Evolutionary conservation across 202 grass and related monocot species (phyloP).

Genomic region (Brachypodium distachyon): DNA sequence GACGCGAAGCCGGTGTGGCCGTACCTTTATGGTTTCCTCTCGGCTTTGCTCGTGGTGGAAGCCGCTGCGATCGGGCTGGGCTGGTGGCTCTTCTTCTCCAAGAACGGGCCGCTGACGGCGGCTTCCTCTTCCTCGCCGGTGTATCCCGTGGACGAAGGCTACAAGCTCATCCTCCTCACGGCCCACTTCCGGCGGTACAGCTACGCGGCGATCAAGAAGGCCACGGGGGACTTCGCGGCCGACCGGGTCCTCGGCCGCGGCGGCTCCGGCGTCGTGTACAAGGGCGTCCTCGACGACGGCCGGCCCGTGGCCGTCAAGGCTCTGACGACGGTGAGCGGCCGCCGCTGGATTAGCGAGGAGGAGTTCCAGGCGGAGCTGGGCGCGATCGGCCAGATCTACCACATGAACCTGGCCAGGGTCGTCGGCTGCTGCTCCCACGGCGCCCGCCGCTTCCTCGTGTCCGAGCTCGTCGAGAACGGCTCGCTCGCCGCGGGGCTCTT

Average conservation of each 20-base stretch:
- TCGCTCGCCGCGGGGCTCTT: constrained; percentile 41
- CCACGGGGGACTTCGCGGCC: constrained; percentile 32
- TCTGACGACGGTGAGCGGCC: constrained; percentile 24
- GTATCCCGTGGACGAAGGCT: constrained; percentile 42
- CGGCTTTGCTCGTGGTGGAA: constrained; percentile 44
- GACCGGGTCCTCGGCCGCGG: constrained; percentile 36
- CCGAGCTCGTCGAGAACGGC: constrained; percentile 36
- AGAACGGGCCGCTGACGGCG: constrained; percentile 9
- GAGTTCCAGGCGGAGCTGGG: constrained; percentile 53
- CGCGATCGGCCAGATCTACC: constrained; percentile 45
- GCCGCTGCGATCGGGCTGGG: constrained; percentile 26
- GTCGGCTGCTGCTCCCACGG: constrained; percentile 40
- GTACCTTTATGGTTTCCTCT: constrained; percentile 38
- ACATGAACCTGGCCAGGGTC: constrained; percentile 57
- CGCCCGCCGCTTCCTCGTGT: constrained; percentile 31
- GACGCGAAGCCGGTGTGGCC: constrained; percentile 21
- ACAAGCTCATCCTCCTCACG: constrained; percentile 35
- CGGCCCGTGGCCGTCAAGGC: constrained; percentile 44
- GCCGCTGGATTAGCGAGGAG: constrained; percentile 33
- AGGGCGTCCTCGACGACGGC: constrained; percentile 25
- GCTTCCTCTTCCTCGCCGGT: constrained; percentile 9
- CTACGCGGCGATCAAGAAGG: constrained; percentile 42
- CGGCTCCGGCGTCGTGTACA: constrained; percentile 46
- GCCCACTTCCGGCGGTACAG: constrained; percentile 40
- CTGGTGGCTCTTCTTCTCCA: constrained; percentile 43